Evolutionary conservation across 2,329 filamentous ascomycete species (phyloP).

Genomic region (Sordariomycetes sp.): DNA sequence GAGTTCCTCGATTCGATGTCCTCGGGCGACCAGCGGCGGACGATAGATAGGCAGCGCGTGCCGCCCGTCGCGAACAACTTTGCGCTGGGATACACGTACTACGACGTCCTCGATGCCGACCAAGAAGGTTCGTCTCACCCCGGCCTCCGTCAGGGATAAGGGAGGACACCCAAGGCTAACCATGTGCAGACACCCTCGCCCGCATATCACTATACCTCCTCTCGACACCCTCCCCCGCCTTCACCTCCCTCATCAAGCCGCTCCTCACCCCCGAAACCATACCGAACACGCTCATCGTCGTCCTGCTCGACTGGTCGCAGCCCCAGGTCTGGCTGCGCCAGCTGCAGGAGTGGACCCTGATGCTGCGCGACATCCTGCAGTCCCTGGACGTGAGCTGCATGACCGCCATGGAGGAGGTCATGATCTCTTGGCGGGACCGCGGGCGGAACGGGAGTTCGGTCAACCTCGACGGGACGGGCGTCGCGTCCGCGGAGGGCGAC

Average conservation of each 20-base stretch:
- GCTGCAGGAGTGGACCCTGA: conserved; percentile 77
- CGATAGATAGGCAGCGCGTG: conserved; percentile 47
- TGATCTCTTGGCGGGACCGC: conserved; percentile 67
- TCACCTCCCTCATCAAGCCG: conserved; percentile 72
- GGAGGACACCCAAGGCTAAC: background rate
- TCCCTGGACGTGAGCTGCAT: conserved; percentile 68
- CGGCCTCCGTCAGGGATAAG: background rate
- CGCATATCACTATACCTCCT: conserved; percentile 84
- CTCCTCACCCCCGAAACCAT: conserved; percentile 77
- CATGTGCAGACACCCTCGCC: conserved; percentile 66
- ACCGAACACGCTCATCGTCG: conserved; percentile 75
- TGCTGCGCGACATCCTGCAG: conserved; percentile 67
- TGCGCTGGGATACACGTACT: conserved; percentile 88
- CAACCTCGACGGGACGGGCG: conserved; percentile 50
- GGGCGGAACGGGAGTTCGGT: conserved; percentile 54
- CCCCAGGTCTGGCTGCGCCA: conserved; percentile 89
- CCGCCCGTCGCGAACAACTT: conserved; percentile 86
- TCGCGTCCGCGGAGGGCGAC: conserved; percentile 50
- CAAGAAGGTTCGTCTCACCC: conserved; percentile 57
- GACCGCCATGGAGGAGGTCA: conserved; percentile 76
- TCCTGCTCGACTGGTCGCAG: conserved; percentile 91
- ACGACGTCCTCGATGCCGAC: conserved; percentile 86
- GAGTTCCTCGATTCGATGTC: conserved; percentile 66
- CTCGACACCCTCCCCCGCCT: conserved; percentile 72
- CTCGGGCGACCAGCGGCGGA: conserved; percentile 40